These are phyloP conservation scores for Globisporangium recalcitrans DNA, from an alignment of 352 stramenopile species.

Conservation along the genomic window DNA sequence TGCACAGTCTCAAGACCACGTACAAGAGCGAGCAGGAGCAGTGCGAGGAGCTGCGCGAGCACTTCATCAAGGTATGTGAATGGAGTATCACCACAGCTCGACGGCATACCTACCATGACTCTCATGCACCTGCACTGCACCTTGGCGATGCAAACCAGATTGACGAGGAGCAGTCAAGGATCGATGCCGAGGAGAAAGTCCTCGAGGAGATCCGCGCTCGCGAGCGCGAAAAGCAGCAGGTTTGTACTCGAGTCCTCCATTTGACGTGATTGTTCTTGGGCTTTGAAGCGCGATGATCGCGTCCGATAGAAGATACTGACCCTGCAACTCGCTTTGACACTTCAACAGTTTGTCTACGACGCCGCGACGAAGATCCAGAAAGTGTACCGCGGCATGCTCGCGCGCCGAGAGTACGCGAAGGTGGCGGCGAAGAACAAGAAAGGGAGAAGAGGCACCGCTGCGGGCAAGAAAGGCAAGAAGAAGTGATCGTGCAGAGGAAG, in stretches of 20 bases:
- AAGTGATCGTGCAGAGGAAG: slow-evolving; percentile 1
- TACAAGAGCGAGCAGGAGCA: slow-evolving; percentile 49
- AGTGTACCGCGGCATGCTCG: slow-evolving; percentile 63
- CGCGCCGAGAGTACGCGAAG: slow-evolving; percentile 64
- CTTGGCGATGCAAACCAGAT: slow-evolving; percentile 27
- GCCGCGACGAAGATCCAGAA: slow-evolving; percentile 79
- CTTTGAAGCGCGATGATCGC: background rate
- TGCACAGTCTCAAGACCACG: slow-evolving; percentile 35
- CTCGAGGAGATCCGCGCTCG: slow-evolving; percentile 61
- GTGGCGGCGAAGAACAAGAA: slow-evolving; percentile 84
- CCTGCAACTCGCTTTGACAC: no score
- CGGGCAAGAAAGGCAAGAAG: slow-evolving; percentile 41
- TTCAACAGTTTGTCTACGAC: slow-evolving; percentile 69
- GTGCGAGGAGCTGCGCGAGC: slow-evolving; percentile 70
- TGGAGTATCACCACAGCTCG: background rate
- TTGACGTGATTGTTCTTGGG: no score
- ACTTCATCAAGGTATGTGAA: slow-evolving; percentile 69
- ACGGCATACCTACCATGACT: background rate
- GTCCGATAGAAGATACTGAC: no score
- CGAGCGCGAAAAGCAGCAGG: slow-evolving; percentile 73
- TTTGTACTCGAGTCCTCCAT: no score
- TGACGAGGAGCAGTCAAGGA: slow-evolving; percentile 82
- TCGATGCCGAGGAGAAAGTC: slow-evolving; percentile 72
- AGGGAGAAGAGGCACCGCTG: slow-evolving; percentile 52
- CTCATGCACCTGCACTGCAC: background rate